Base-by-base conservation (phyloP, 345 rosid genomes). In the Citrus maxima region DNA sequence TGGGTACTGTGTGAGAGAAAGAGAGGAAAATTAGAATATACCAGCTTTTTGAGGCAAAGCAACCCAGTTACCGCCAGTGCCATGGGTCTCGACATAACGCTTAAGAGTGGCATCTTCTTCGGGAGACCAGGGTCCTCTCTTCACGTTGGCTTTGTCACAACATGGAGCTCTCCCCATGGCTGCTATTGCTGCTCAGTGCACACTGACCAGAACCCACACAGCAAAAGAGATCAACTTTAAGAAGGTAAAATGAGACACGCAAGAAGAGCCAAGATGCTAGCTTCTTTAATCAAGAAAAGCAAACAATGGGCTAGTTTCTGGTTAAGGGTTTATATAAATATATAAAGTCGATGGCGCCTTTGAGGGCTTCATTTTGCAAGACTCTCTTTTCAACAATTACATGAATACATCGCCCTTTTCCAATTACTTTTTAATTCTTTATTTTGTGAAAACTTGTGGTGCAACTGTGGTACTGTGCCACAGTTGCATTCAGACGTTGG, bases 111-210 rank as follows among this genome's bases (percentile, higher is more conserved):
- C 90, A 46, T 90, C 93, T 86, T 90, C 93, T 28, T 88, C 91
- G 2, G 93, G 91, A 55, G 93, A 90, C 93, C 93, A 90, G 4
- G 91, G 89, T n/a, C 93, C 93, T 84, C 88, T 82, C 81, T 86
- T 88, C 78, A 89, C 90, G 38, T 84, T 81, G 22, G 91, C 86
- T 83, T 84, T 90, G 83, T 90, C 93, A 76, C 93, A 90, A 68
- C 93, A 88, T 37, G 91, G 93, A 40, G 93, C 88, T 83, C 93
- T 88, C 72, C 93, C 93, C 93, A 88, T 79, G 65, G 30, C 70
- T 25, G 42, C 69, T 67, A 12, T 13, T 9, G 28, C 55, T 10
- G 30, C n/a, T 49, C 30, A 55, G 46, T 12, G 19, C 6, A 10
- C 18, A 46, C 51, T 18, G 58, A 0, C 19, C 22, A 32, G 56